These are phyloP conservation scores for Diplodia intermedia DNA, from an alignment of 2,329 filamentous ascomycete genomes.

Conservation along the genomic window DNA sequence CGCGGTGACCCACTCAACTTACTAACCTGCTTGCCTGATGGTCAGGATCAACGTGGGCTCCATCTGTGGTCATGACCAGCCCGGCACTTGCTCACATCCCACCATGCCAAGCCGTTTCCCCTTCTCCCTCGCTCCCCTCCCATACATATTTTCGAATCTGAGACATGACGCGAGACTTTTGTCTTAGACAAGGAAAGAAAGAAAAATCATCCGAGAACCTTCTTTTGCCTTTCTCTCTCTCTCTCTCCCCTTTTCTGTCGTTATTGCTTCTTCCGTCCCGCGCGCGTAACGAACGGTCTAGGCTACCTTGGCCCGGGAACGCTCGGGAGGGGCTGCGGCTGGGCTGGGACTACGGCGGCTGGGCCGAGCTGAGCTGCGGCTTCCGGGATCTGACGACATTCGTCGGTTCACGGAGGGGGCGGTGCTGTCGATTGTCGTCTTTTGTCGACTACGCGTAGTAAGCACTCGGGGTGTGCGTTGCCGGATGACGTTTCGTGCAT, in stretches of 20 bases:
- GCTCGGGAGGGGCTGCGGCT: neutral
- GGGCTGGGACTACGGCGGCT: too few species aligned
- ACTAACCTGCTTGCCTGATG: neutral
- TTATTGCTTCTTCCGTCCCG: conserved; percentile 3
- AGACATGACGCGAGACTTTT: conserved; percentile 3
- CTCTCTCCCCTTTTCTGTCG: neutral
- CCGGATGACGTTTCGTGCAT: too few species aligned
- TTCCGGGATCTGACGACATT: too few species aligned
- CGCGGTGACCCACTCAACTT: neutral
- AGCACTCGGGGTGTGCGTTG: too few species aligned
- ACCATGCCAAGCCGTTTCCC: neutral
- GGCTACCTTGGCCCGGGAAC: neutral
- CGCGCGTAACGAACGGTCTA: neutral
- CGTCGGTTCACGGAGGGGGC: too few species aligned
- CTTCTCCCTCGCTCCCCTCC: neutral
- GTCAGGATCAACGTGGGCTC: neutral
- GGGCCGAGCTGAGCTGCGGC: too few species aligned
- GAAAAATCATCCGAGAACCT: conserved; percentile 15
- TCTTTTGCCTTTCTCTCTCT: neutral
- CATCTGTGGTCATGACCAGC: neutral
- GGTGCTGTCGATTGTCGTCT: too few species aligned
- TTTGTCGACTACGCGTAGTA: too few species aligned
- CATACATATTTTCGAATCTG: neutral
- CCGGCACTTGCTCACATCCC: neutral
- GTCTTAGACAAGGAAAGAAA: conserved; percentile 9